These are phyloP conservation scores for Epichloe sibirici DNA, from an alignment of 2,329 filamentous ascomycete species.

Conservation along the genomic window DNA sequence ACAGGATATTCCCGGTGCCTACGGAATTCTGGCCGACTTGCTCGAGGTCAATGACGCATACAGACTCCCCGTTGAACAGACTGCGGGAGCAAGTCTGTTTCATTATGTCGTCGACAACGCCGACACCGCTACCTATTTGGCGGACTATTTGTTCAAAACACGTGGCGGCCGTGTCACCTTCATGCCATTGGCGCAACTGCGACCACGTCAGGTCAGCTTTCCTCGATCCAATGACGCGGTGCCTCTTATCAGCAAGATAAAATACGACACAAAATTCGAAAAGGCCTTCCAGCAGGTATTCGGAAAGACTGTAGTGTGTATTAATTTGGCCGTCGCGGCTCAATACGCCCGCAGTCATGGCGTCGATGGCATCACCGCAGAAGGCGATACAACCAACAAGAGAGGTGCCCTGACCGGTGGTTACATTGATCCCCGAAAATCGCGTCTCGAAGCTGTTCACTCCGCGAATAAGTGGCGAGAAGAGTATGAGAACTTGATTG, in stretches of 20 bases:
- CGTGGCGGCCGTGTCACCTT: conserved; percentile 84
- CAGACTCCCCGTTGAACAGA: conserved; percentile 81
- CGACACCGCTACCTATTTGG: conserved; percentile 69
- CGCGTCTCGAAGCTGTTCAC: conserved; percentile 74
- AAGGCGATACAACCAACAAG: conserved; percentile 91
- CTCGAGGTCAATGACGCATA: conserved; percentile 77
- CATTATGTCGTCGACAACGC: conserved; percentile 94
- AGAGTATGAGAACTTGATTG: conserved; percentile 56
- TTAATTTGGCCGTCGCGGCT: conserved; percentile 72
- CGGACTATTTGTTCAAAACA: conserved; percentile 67
- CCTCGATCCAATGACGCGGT: conserved; percentile 80
- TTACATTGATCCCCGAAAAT: conserved; percentile 76
- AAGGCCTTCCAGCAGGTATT: conserved; percentile 91
- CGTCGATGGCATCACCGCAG: conserved; percentile 84
- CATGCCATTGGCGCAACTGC: conserved; percentile 79
- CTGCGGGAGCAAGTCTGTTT: conserved; percentile 84
- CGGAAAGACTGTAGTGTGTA: conserved; percentile 88
- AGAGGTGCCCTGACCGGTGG: conserved; percentile 92
- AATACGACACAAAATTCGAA: conserved; percentile 65
- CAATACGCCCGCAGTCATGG: conserved; percentile 89
- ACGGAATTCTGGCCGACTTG: conserved; percentile 88
- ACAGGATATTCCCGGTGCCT: conserved; percentile 70
- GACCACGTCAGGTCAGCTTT: conserved; percentile 58
- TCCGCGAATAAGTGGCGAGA: conserved; percentile 62
- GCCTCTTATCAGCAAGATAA: conserved; percentile 73